phyloP scores from a whole-genome alignment of 495 filamentous ascomycete species.

The Saxophila tyrrhenica region DNA sequence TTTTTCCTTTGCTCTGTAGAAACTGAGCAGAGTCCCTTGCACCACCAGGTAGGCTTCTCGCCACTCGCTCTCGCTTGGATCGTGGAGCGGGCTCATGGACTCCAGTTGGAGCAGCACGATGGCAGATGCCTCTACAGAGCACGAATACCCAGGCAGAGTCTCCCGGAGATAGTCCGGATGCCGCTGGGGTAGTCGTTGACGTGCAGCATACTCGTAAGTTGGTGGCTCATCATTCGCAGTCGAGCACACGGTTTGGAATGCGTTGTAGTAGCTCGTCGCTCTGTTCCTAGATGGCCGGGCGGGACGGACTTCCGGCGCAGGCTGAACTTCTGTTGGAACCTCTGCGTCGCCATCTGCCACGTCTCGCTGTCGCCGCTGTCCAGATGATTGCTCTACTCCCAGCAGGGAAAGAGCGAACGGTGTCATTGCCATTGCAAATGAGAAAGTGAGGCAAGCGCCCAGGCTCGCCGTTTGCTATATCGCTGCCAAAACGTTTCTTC shows the following conservation, averaged over 20 bases:
- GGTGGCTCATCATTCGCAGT: constrained; percentile 12
- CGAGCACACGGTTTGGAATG: constrained; percentile 18
- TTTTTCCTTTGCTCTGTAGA: constrained; percentile 37
- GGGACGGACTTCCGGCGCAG: not conserved
- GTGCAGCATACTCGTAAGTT: constrained; percentile 5
- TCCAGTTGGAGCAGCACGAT: constrained; percentile 15
- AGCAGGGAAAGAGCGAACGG: not conserved
- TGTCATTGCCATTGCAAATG: not conserved
- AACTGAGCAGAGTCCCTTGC: constrained; percentile 46
- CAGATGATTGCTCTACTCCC: not conserved
- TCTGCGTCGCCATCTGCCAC: not conserved
- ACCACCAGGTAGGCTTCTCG: constrained; percentile 41
- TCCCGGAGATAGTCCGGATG: not conserved
- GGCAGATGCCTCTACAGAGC: constrained; percentile 5
- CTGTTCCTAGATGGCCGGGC: constrained; percentile 1
- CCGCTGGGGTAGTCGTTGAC: constrained; percentile 1
- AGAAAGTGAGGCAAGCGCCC: not conserved
- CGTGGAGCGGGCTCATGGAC: constrained; percentile 14
- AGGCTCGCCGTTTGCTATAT: no score
- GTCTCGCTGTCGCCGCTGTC: not conserved
- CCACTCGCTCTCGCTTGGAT: constrained; percentile 10
- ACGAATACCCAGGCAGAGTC: constrained; percentile 8
- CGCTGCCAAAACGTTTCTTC: no score
- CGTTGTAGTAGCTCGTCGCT: constrained; percentile 17
- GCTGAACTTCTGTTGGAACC: not conserved